A percentile compares a stretch with the other conserved stretches of the same genome.
Conservation (phyloP, 768 basidiomycete genomes). For the Fibroporia radiculosa region DNA sequence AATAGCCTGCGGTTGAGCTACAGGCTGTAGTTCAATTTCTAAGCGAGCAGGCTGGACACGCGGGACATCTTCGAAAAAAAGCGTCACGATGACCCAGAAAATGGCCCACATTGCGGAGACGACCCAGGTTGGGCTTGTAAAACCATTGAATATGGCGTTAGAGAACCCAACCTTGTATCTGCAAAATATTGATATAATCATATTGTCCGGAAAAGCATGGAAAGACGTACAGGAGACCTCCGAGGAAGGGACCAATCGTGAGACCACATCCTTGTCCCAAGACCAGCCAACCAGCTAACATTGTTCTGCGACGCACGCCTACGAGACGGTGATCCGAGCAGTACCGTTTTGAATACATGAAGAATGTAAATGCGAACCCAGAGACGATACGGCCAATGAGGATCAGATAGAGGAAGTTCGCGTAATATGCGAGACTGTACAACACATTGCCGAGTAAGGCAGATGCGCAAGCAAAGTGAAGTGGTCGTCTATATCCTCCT, state of each 20-base stretch:
- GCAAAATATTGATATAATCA: too few relatives aligned
- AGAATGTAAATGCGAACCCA: conserved; percentile 52
- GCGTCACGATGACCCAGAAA: conserved; percentile 36
- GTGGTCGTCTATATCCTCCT: conserved; percentile 50
- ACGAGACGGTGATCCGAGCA: conserved; percentile 65
- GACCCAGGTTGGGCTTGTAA: conserved; percentile 59
- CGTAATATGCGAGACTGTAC: conserved; percentile 53
- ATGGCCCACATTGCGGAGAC: conserved; percentile 47
- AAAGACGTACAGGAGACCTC: conserved; percentile 40
- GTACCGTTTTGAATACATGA: conserved; percentile 64
- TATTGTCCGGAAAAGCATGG: too few relatives aligned
- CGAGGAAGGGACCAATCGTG: conserved; percentile 55
- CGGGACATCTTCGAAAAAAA: conserved; percentile 28
- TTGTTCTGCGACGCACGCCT: conserved; percentile 54
- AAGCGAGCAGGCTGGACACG: background rate
- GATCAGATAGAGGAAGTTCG: conserved; percentile 58
- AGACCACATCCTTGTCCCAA: conserved; percentile 56
- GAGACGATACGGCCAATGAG: conserved; percentile 62
- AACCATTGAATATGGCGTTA: conserved; percentile 56
- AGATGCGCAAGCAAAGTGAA: conserved; percentile 46
- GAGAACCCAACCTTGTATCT: conserved; percentile 46
- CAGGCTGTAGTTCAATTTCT: conserved; percentile 7
- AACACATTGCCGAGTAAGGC: conserved; percentile 50
- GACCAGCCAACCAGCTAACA: conserved; percentile 54
- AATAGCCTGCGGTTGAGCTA: background rate